Base-by-base conservation (phyloP, 495 filamentous ascomycete genomes). In the Cladorrhinum samala region DNA sequence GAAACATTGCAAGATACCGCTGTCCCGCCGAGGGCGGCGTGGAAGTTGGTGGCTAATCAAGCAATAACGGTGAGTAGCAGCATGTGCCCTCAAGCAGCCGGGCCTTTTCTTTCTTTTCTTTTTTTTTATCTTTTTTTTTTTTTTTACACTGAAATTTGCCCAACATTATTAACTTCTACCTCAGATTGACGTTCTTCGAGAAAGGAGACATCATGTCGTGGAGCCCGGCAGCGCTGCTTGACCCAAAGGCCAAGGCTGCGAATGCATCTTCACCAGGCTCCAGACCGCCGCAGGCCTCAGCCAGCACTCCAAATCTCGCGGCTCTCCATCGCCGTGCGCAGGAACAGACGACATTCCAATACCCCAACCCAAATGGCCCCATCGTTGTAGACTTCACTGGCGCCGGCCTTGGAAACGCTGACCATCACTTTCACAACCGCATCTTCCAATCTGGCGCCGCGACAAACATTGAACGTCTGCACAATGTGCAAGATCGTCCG, bases 401-500 rank as follows among this genome's bases (percentile, higher is more conserved):
- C 40, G 14, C 17, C 17, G 27, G 24, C 41, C 42, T 46, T 46
- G 16, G 37, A 27, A 53, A 53, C 11, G 24, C 39, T 13, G 36
- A 46, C 19, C 41, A 46, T 36, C 53, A 54, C 19, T 56, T 49
- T 7, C 50, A 46, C 21, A 55, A 51, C 46, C 58, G 53, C 43
- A 56, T 60, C 20, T 61, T 56, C 39, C 43, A 54, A 23, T 64
- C 58, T 53, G 75, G 74, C 27, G 74, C 78, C 53, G 66, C 65
- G 17, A 49, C 63, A 18, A 72, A 77, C 63, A 73, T 93, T 53
- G 88, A 92, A 63, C 73, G 79, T 25, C 68, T 91, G 59, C 86
- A 92, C 60, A 83, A 82, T 49, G 84, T 92, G 16, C 77, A 83
- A 50, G 71, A 82, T 13, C 84, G 90, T 2, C 69, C 70, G 23